A percentile compares a stretch with the other conserved stretches of the same genome.
phyloP scores from a whole-genome alignment of 2,329 filamentous ascomycete genomes.

The Colletotrichum simmondsii region DNA sequence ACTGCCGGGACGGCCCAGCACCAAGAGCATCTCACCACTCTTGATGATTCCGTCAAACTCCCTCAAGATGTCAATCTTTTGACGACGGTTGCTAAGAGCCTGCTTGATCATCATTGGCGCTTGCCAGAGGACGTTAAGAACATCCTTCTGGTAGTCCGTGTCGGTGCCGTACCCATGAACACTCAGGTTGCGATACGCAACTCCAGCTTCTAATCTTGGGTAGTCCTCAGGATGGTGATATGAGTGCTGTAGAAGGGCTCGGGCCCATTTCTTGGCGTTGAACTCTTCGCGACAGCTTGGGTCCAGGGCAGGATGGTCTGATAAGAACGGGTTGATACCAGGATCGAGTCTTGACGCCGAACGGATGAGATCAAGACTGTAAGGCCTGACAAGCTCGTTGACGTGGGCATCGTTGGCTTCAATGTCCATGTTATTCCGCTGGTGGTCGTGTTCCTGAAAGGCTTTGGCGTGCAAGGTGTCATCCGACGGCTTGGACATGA shows the following conservation, averaged over 20 bases:
- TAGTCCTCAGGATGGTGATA: conserved; percentile 47
- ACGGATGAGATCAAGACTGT: conserved; percentile 35
- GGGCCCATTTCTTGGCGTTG: conserved; percentile 56
- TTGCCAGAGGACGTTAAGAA: conserved; percentile 42
- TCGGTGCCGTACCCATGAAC: conserved; percentile 50
- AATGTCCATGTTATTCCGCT: background rate
- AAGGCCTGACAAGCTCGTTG: conserved; percentile 23
- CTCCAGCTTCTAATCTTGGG: conserved; percentile 48
- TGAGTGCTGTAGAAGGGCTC: conserved; percentile 54
- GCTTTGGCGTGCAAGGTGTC: background rate
- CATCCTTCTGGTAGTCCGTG: conserved; percentile 48
- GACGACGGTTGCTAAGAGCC: conserved; percentile 38
- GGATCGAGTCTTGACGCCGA: conserved; percentile 24
- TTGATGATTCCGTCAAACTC: conserved; percentile 62
- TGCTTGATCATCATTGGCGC: conserved; percentile 37
- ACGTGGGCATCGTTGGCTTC: background rate
- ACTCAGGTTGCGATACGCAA: conserved; percentile 50
- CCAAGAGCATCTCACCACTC: conserved; percentile 67
- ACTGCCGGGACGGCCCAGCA: conserved; percentile 63
- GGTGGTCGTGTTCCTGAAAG: background rate
- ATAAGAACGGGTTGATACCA: conserved; percentile 39
- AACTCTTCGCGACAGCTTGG: conserved; percentile 55
- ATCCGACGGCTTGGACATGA: background rate
- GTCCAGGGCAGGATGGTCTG: conserved; percentile 49
- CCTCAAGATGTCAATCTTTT: conserved; percentile 59